Conservation (phyloP, 2,329 filamentous ascomycete genomes). For the Xylariaceae sp. region DNA sequence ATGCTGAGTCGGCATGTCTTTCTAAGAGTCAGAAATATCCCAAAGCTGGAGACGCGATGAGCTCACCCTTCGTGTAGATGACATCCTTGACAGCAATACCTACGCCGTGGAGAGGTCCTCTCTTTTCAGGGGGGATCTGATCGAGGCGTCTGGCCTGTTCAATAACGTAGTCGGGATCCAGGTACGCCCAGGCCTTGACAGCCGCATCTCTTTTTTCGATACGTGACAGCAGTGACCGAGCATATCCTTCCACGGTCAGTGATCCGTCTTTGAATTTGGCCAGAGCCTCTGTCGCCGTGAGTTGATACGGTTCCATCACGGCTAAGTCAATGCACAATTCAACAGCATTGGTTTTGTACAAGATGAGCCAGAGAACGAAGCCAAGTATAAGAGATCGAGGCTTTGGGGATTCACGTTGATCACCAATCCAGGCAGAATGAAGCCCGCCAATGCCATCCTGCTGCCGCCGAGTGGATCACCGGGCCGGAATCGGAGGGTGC, state of each 20-base stretch:
- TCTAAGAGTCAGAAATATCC: neutral
- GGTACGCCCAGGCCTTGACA: constrained; percentile 43
- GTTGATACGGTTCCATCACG: constrained; percentile 27
- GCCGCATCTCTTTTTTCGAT: constrained; percentile 36
- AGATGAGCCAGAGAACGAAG: no score
- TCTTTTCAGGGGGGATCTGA: constrained; percentile 34
- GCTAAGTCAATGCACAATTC: no score
- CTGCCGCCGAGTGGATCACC: no score
- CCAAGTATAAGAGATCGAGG: no score
- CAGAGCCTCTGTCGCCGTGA: constrained; percentile 40
- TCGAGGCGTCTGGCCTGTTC: constrained; percentile 44
- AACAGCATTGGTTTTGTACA: no score
- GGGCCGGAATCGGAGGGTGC: no score
- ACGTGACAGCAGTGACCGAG: constrained; percentile 37
- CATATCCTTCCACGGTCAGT: constrained; percentile 45
- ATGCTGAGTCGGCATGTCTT: constrained; percentile 48
- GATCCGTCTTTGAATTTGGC: constrained; percentile 33
- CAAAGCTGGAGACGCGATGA: neutral
- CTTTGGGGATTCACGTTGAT: no score
- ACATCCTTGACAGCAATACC: constrained; percentile 52
- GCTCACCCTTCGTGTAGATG: constrained; percentile 43
- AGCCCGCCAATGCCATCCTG: no score
- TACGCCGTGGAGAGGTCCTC: constrained; percentile 50
- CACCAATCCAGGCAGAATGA: no score
- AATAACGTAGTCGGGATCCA: constrained; percentile 40